A percentile compares a stretch with the other conserved stretches of the same genome.
Conservation (phyloP, 2,329 filamentous ascomycete genomes). For the Epichloe hybrida region DNA sequence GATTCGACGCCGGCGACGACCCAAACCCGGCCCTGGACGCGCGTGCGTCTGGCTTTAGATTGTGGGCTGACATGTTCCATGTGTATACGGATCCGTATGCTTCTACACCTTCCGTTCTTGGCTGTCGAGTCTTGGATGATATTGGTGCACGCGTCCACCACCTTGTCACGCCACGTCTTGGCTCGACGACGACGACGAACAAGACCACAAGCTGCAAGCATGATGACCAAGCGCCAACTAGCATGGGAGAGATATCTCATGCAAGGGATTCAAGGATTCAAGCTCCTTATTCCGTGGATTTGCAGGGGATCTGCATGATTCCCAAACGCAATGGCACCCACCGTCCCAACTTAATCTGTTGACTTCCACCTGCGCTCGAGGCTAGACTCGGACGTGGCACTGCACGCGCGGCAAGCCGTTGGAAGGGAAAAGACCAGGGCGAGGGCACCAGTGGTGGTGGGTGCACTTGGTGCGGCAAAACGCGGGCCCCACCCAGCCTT, state of each 20-base stretch:
- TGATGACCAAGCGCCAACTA: neutral
- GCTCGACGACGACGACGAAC: neutral
- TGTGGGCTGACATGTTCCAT: neutral
- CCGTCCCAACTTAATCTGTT: too few species aligned
- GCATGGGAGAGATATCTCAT: neutral
- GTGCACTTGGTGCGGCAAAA: too few species aligned
- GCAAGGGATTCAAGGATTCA: neutral
- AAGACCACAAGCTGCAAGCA: neutral
- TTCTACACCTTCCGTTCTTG: neutral
- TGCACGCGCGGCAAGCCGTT: too few species aligned
- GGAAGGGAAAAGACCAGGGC: too few species aligned
- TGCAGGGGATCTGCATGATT: neutral
- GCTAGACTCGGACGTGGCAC: too few species aligned
- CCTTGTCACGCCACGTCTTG: neutral
- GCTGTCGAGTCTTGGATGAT: neutral
- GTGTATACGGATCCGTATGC: too few species aligned
- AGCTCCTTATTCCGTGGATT: neutral
- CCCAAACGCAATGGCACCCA: neutral
- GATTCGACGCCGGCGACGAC: too few species aligned
- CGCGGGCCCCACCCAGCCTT: too few species aligned
- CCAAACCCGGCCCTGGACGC: too few species aligned
- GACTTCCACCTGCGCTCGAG: too few species aligned
- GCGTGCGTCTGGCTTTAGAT: too few species aligned
- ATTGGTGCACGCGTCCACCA: neutral
- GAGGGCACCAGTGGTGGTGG: too few species aligned